These are phyloP conservation scores for Neofusicoccum cordaticola DNA, from an alignment of 2,329 filamentous ascomycete species.

Conservation along the genomic window DNA sequence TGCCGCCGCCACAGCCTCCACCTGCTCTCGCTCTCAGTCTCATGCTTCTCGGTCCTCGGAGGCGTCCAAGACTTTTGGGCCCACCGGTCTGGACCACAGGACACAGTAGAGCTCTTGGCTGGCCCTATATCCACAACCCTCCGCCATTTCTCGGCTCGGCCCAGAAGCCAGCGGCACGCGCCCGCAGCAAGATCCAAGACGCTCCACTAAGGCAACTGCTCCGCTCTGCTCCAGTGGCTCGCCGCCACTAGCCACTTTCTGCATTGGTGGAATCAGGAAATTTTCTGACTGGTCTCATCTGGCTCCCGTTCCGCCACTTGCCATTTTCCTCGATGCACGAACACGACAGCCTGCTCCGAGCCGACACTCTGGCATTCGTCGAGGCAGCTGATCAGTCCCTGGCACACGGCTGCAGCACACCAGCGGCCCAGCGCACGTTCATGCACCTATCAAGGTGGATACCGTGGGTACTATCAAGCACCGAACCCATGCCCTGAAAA, in stretches of 20 bases:
- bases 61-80: no score
- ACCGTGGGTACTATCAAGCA: neutral
- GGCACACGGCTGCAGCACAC: neutral
- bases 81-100: no score
- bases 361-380: neutral
- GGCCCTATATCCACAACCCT: no score
- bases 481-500: neutral
- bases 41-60: no score
- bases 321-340: neutral
- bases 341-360: neutral
- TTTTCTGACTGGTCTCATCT: neutral
- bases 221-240: neutral
- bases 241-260: neutral
- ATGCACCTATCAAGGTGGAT: neutral
- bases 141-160: no score
- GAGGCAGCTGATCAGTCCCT: neutral
- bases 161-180: neutral
- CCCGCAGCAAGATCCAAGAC: neutral
- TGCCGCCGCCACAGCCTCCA: neutral
- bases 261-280: neutral
- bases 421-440: neutral
- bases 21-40: neutral
- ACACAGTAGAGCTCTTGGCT: no score
- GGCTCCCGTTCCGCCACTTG: neutral
- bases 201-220: neutral